Conservation (phyloP, 345 rosid genomes). For the Carallia brachiata region DNA sequence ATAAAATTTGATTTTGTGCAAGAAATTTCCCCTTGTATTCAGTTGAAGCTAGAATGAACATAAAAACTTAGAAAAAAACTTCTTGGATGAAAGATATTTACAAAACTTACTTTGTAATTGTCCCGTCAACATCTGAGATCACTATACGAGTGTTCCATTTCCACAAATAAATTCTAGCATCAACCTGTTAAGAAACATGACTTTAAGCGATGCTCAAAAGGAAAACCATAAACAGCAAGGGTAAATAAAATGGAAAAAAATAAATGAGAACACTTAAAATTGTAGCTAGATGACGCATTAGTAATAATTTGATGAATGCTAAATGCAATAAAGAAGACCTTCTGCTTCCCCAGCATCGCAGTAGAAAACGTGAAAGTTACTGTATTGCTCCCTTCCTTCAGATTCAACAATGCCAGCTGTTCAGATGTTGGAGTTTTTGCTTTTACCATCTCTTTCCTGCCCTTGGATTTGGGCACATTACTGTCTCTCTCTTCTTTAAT, state of each 20-base stretch:
- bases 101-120: constrained; percentile 78
- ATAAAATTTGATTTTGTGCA: no score
- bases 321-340: constrained; percentile 42
- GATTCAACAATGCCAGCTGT: constrained; percentile 72
- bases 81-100: neutral
- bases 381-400: constrained; percentile 73
- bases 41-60: neutral
- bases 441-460: constrained; percentile 51
- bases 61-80: neutral
- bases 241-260: constrained; percentile 10
- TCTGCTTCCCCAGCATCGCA: constrained; percentile 84
- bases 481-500: constrained; percentile 27
- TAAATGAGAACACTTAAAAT: neutral
- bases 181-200: constrained; percentile 53
- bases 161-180: constrained; percentile 91
- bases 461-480: constrained; percentile 31
- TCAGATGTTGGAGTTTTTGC: constrained; percentile 77
- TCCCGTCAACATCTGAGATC: constrained; percentile 98
- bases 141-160: constrained; percentile 90
- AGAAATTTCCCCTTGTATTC: neutral
- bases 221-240: constrained; percentile 5
- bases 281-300: constrained; percentile 6
- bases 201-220: constrained; percentile 3
- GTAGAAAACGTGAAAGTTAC: constrained; percentile 87
- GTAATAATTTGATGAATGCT: constrained; percentile 8